Conservation (phyloP, 2,329 filamentous ascomycete genomes). For the Orbilia ellipsospora region DNA sequence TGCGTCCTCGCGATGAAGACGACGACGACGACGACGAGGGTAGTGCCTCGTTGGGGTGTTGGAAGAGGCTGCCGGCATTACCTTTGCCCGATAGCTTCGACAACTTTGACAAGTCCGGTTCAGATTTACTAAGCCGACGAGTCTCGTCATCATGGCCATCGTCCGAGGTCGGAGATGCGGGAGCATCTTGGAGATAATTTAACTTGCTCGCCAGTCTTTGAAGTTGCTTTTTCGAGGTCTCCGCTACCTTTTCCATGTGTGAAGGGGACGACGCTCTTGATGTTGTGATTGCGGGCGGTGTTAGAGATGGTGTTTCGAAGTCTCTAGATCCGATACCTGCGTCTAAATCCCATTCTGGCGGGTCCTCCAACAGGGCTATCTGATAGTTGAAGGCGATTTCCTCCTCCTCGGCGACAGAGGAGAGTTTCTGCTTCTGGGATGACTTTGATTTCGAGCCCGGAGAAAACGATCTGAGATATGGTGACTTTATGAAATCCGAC, state of each 20-base stretch:
- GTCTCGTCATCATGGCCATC: constrained; percentile 7
- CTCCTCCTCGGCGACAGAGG: constrained; percentile 47
- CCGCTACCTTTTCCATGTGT: constrained; percentile 49
- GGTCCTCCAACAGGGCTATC: constrained; percentile 52
- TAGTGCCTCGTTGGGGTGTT: constrained; percentile 20
- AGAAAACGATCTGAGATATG: constrained; percentile 37
- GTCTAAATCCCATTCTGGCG: constrained; percentile 53
- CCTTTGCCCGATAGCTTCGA: constrained; percentile 39
- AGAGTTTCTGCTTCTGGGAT: constrained; percentile 29
- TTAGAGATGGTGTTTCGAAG: constrained; percentile 51
- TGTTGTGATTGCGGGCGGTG: constrained; percentile 42
- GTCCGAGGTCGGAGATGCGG: constrained; percentile 18
- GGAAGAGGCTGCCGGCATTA: constrained; percentile 36
- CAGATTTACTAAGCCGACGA: constrained; percentile 41
- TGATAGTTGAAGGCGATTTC: constrained; percentile 53
- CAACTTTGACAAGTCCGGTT: constrained; percentile 43
- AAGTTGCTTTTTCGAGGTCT: constrained; percentile 49
- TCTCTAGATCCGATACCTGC: constrained; percentile 50
- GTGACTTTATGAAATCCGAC: constrained; percentile 48
- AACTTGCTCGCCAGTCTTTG: constrained; percentile 46
- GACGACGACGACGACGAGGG: neutral
- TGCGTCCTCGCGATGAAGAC: constrained; percentile 26
- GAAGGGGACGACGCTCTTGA: constrained; percentile 48
- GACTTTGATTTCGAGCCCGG: constrained; percentile 21
- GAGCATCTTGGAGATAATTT: constrained; percentile 37